Evolutionary conservation across 2,329 filamentous ascomycete genomes (phyloP).

Genomic region (Tolypocladium sp.): DNA sequence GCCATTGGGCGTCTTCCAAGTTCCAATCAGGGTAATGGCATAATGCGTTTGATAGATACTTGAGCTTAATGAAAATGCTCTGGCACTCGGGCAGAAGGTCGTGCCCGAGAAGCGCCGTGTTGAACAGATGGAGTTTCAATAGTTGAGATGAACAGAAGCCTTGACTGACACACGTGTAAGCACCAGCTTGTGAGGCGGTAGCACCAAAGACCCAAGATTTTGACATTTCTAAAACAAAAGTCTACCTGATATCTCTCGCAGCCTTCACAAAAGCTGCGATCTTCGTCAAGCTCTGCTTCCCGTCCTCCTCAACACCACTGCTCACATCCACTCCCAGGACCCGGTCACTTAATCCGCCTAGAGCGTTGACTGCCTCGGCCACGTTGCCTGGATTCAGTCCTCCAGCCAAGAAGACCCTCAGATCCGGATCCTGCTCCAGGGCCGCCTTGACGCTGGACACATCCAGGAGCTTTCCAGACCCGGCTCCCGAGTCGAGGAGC

Average conservation of each 20-base stretch:
- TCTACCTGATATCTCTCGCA: slow-evolving; percentile 52
- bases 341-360: slow-evolving; percentile 51
- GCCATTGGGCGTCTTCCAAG: background rate
- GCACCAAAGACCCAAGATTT: background rate
- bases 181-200: background rate
- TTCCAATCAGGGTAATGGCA: background rate
- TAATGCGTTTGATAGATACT: background rate
- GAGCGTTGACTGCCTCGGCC: slow-evolving; percentile 48
- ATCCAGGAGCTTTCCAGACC: slow-evolving; percentile 73
- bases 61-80: background rate
- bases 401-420: slow-evolving; percentile 75
- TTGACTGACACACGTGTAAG: background rate
- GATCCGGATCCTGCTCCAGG: slow-evolving; percentile 57
- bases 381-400: slow-evolving; percentile 79
- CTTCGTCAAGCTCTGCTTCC: slow-evolving; percentile 70
- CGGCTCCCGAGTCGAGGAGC: slow-evolving; percentile 78
- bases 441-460: slow-evolving; percentile 57
- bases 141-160: background rate
- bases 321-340: slow-evolving; percentile 86
- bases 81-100: background rate
- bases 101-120: background rate
- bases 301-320: slow-evolving; percentile 82
- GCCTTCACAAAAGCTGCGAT: slow-evolving; percentile 73
- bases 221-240: background rate
- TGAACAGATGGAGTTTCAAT: background rate